These are phyloP conservation scores for Tanozyma kutaoensis DNA, from an alignment of 805 yeast species.

Conservation along the genomic window DNA sequence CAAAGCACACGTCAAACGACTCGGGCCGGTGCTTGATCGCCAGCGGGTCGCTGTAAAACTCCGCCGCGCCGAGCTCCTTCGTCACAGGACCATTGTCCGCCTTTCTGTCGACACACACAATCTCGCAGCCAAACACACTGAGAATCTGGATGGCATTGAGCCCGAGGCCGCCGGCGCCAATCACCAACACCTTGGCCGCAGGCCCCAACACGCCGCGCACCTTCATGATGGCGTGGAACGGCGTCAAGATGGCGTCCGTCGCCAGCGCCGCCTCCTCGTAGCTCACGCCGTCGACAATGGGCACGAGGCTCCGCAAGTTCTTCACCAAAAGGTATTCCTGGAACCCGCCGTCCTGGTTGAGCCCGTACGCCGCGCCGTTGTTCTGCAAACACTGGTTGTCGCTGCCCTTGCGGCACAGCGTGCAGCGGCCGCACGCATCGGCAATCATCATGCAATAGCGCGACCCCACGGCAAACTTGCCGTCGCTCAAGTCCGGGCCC, in stretches of 20 bases:
- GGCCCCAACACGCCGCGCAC: conserved; percentile 16
- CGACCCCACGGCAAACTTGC: conserved; percentile 14
- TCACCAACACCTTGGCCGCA: conserved; percentile 19
- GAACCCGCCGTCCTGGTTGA: conserved; percentile 26
- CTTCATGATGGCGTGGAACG: conserved; percentile 26
- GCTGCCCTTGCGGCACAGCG: conserved; percentile 18
- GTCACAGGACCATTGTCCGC: conserved; percentile 12
- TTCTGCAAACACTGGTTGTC: conserved; percentile 16
- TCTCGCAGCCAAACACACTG: conserved; percentile 15
- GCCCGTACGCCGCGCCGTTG: conserved; percentile 15
- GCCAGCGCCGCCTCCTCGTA: conserved; percentile 28
- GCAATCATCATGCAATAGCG: conserved; percentile 17
- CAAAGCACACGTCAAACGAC: conserved; percentile 14
- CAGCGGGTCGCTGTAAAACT: conserved; percentile 19
- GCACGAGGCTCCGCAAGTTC: conserved; percentile 21
- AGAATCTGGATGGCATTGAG: conserved; percentile 29
- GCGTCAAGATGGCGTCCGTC: conserved; percentile 29
- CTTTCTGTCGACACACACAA: conserved; percentile 20
- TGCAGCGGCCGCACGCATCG: conserved; percentile 21
- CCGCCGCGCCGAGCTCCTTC: conserved; percentile 24
- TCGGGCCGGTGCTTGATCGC: conserved; percentile 11
- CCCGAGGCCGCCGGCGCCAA: conserved; percentile 32
- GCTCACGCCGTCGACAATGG: conserved; percentile 25
- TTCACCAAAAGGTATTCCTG: conserved; percentile 23
- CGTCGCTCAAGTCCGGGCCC: conserved; percentile 12